These are phyloP conservation scores for Sporothrix phasma DNA, from an alignment of 2,329 filamentous ascomycete species.

Conservation along the genomic window DNA sequence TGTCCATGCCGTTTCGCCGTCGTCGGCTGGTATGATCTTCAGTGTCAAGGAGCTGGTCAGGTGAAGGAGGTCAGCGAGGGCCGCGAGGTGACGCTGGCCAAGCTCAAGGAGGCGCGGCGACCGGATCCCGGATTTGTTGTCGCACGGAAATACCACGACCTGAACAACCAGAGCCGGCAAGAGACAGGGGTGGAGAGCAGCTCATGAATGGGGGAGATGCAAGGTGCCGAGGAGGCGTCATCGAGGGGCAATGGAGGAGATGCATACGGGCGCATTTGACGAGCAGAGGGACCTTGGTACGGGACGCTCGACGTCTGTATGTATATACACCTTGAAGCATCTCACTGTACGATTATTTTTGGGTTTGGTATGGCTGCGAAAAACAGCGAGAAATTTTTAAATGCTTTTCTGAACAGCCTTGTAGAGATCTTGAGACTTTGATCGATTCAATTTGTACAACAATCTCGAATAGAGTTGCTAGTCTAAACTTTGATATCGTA, in stretches of 20 bases:
- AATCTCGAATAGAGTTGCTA: not conserved
- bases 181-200: not conserved
- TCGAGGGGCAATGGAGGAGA: not conserved
- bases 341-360: conserved; percentile 5
- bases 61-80: conserved; percentile 68
- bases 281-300: too few relatives aligned
- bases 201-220: too few relatives aligned
- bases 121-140: conserved; percentile 62
- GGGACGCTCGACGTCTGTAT: not conserved
- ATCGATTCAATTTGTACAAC: too few relatives aligned
- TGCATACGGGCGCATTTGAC: not conserved
- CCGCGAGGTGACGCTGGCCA: conserved; percentile 47
- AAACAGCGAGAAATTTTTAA: not conserved
- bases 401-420: too few relatives aligned
- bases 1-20: conserved; percentile 73
- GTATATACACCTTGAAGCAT: not conserved
- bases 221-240: not conserved
- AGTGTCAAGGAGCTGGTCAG: conserved; percentile 84
- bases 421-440: not conserved
- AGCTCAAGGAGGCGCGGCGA: conserved; percentile 61
- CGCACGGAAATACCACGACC: conserved; percentile 8
- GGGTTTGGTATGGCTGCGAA: not conserved
- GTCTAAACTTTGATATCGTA: not conserved
- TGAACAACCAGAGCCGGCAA: not conserved
- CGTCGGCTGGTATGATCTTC: conserved; percentile 84